Evolutionary conservation across 2,329 filamentous ascomycete species (phyloP), one percentile per base, ranked within the genome.

Genomic region (Ascochyta rabiei): DNA sequence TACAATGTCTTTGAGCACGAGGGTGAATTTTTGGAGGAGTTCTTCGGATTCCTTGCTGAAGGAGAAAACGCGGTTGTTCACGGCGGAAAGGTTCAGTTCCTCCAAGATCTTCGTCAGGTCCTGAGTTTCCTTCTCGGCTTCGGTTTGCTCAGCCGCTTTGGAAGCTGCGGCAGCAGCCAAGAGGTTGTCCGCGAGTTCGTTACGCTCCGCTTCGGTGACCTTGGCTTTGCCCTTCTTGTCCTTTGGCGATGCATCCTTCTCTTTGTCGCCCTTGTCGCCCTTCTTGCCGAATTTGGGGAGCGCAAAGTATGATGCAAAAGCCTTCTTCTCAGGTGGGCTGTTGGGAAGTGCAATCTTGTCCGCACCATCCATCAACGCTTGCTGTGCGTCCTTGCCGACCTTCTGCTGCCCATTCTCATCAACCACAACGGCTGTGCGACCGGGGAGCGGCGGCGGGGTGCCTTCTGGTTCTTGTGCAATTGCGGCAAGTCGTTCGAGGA

Each of bases 1-100:
- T 67, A 95, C 85, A 15, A 97, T 84, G 72, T 99, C 95, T 72
- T 93, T 95, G 70, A 99, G 89, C 30, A 97, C 88, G 51, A 92
- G 81, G 1, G 91, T 96, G 81, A 99, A 99, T 59, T 88, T 86
- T 48, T 86, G 84, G 46, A 96, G 84, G 26, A 96, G 83, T 60
- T 91, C 88, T 57, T 91, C 87, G 0, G 91, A 93, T 65, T 96
- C 92, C 55, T 86, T 84, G n/a, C 90, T 90, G 53, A 96, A 84
- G 12, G 88, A 88, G 74, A 97, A 90, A 56, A 90, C 90, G 53
- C 87, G 88, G 78, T 96, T 95, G 79, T 96, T 93, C 62, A 89
- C 84, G 6, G 90, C 89, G 5, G 89, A 85, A 28, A 96, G 85
- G 70, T 96, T 93, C 57, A 99, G 83, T 39, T 90, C 85, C 69